Conservation (phyloP, 2,329 filamentous ascomycete genomes). For the Alternaria alternata region DNA sequence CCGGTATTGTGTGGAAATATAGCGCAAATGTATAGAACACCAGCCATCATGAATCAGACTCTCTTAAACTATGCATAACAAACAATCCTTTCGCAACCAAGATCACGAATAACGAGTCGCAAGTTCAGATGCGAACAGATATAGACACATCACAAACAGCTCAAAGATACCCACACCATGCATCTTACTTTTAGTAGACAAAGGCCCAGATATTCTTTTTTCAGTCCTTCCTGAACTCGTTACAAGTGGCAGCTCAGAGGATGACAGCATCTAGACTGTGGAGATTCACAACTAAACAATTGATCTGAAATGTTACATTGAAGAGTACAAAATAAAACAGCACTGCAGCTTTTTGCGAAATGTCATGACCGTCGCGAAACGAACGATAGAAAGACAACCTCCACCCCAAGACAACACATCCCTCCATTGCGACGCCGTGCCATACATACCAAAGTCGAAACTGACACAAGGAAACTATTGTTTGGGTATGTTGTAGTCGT, state of each 20-base stretch:
- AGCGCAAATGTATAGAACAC: too few relatives aligned
- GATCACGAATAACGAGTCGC: too few relatives aligned
- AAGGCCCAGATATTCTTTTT: not conserved
- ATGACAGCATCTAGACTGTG: not conserved
- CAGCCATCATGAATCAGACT: too few relatives aligned
- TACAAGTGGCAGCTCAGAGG: not conserved
- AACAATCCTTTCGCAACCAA: too few relatives aligned
- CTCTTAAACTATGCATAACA: too few relatives aligned
- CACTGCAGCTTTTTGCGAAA: not conserved
- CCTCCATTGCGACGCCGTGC: not conserved
- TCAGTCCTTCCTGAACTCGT: not conserved
- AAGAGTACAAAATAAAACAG: not conserved
- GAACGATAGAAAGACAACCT: not conserved
- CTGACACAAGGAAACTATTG: not conserved
- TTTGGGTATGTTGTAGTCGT: conserved; percentile 2
- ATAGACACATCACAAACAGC: too few relatives aligned
- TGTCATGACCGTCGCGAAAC: not conserved
- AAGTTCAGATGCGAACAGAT: too few relatives aligned
- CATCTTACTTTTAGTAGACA: too few relatives aligned
- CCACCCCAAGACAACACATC: not conserved
- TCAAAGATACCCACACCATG: too few relatives aligned
- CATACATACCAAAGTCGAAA: not conserved
- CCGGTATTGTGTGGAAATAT: too few relatives aligned
- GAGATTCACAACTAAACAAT: not conserved
- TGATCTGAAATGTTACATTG: not conserved